These are phyloP conservation scores for Chimonanthus salicifolius DNA, from an alignment of 164 flowering plant genomes.

Conservation along the genomic window DNA sequence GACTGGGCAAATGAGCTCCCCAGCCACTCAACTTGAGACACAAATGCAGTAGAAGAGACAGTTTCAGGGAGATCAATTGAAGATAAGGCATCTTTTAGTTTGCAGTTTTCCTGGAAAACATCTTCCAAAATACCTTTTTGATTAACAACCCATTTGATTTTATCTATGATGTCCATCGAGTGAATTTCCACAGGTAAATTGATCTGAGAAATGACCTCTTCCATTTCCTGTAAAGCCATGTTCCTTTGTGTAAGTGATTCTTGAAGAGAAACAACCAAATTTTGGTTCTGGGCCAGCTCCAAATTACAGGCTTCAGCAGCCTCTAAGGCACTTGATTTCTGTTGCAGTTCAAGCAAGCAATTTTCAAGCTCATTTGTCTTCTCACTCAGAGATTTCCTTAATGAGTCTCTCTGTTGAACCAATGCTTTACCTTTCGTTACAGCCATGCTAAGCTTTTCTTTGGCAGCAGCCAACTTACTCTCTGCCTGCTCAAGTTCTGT, in stretches of 20 bases:
- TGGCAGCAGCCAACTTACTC: slow-evolving; percentile 45
- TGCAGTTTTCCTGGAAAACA: slow-evolving; percentile 37
- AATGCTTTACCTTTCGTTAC: slow-evolving; percentile 95
- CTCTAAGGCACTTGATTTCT: slow-evolving; percentile 65
- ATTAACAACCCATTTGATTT: slow-evolving; percentile 50
- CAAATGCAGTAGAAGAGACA: slow-evolving; percentile 37
- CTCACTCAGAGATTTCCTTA: slow-evolving; percentile 65
- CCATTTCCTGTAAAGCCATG: slow-evolving; percentile 36
- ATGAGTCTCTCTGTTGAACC: slow-evolving; percentile 83
- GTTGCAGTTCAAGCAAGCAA: slow-evolving; percentile 50
- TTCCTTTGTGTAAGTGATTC: slow-evolving; percentile 45
- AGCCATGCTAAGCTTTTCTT: slow-evolving; percentile 92
- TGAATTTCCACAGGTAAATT: slow-evolving; percentile 36
- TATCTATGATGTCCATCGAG: slow-evolving; percentile 41
- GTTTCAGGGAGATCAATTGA: slow-evolving; percentile 50
- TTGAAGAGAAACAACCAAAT: slow-evolving; percentile 50
- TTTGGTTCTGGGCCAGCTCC: slow-evolving; percentile 46
- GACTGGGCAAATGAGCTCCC: slow-evolving; percentile 48
- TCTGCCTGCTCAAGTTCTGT: slow-evolving; percentile 81
- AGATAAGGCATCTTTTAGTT: slow-evolving; percentile 40
- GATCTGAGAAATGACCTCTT: slow-evolving; percentile 40
- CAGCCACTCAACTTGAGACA: slow-evolving; percentile 52
- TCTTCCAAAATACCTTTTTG: slow-evolving; percentile 12
- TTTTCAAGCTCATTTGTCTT: slow-evolving; percentile 71
- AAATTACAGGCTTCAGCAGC: slow-evolving; percentile 43